A percentile compares a stretch with the other conserved stretches of the same genome.
Conservation (phyloP, 2,329 filamentous ascomycete genomes). For the Leptoxyphium fumago region DNA sequence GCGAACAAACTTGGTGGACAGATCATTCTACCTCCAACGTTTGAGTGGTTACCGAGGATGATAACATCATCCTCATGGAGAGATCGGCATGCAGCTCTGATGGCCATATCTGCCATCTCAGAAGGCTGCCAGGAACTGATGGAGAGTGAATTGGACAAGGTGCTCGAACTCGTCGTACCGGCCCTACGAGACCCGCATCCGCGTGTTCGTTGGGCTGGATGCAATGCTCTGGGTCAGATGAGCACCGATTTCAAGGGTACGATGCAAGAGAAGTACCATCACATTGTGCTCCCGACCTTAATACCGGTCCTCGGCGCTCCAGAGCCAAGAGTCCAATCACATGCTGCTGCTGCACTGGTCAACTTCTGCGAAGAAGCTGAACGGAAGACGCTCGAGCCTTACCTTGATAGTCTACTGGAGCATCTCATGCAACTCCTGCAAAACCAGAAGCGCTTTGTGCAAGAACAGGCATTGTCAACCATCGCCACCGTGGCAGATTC, state of each 20-base stretch:
- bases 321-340: constrained; percentile 88
- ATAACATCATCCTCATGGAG: constrained; percentile 91
- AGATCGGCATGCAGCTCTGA: constrained; percentile 88
- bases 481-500: constrained; percentile 99
- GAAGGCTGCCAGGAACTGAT: constrained; percentile 94
- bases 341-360: constrained; percentile 91
- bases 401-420: constrained; percentile 73
- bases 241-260: constrained; percentile 96
- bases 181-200: constrained; percentile 80
- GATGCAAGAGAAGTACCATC: constrained; percentile 94
- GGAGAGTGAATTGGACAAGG: constrained; percentile 85
- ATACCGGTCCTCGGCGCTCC: constrained; percentile 82
- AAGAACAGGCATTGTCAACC: constrained; percentile 92
- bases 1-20: constrained; percentile 95
- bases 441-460: constrained; percentile 87
- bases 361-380: constrained; percentile 99
- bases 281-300: constrained; percentile 73
- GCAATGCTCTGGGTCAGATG: constrained; percentile 98
- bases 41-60: constrained; percentile 95
- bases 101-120: constrained; percentile 97
- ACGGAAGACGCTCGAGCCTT: constrained; percentile 79
- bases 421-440: constrained; percentile 78
- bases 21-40: constrained; percentile 82
- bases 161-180: constrained; percentile 86
- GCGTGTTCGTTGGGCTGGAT: constrained; percentile 90